Percentiles rank a stretch among this genome's conserved stretches.
Evolutionary conservation across 2,329 filamentous ascomycete genomes (phyloP).

Genomic region (Endothia cerciana): DNA sequence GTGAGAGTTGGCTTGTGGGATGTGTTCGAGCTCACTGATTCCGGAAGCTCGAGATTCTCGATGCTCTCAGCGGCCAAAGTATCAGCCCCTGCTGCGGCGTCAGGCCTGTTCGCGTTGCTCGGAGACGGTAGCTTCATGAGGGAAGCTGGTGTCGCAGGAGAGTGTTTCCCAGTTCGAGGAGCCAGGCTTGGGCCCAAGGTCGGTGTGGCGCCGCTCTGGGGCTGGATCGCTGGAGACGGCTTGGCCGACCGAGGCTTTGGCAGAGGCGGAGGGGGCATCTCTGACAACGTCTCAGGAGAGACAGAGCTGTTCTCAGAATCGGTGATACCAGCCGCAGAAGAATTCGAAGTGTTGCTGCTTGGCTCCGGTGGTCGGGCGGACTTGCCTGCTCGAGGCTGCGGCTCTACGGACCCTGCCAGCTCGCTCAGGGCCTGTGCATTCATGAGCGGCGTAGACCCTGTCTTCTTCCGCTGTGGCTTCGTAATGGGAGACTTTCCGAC

Average conservation of each 20-base stretch:
- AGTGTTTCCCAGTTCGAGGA: slow-evolving; percentile 48
- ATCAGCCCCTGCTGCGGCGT: slow-evolving; percentile 44
- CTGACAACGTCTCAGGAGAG: slow-evolving; percentile 64
- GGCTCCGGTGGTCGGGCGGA: slow-evolving; percentile 41
- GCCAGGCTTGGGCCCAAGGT: slow-evolving; percentile 22
- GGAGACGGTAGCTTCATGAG: slow-evolving; percentile 75
- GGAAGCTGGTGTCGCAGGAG: slow-evolving; percentile 84
- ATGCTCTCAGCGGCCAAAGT: slow-evolving; percentile 55
- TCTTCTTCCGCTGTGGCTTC: slow-evolving; percentile 65
- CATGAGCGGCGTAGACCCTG: slow-evolving; percentile 56
- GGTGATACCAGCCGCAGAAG: slow-evolving; percentile 49
- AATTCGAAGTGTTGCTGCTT: slow-evolving; percentile 37
- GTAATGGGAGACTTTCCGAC: slow-evolving; percentile 74
- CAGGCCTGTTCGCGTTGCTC: slow-evolving; percentile 49
- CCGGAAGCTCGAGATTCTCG: slow-evolving; percentile 70
- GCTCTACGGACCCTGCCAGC: slow-evolving; percentile 50
- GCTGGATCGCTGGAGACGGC: slow-evolving; percentile 69
- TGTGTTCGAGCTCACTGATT: slow-evolving; percentile 60
- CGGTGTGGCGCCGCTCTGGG: slow-evolving; percentile 48
- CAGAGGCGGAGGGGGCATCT: slow-evolving; percentile 70
- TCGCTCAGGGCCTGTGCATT: slow-evolving; percentile 60
- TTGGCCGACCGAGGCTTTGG: slow-evolving; percentile 67
- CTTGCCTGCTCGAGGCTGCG: slow-evolving; percentile 42
- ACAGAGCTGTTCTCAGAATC: slow-evolving; percentile 68
- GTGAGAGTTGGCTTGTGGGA: slow-evolving; percentile 51